Evolutionary conservation across 164 flowering plant genomes (phyloP).

Genomic region (Cinnamomum micranthum): DNA sequence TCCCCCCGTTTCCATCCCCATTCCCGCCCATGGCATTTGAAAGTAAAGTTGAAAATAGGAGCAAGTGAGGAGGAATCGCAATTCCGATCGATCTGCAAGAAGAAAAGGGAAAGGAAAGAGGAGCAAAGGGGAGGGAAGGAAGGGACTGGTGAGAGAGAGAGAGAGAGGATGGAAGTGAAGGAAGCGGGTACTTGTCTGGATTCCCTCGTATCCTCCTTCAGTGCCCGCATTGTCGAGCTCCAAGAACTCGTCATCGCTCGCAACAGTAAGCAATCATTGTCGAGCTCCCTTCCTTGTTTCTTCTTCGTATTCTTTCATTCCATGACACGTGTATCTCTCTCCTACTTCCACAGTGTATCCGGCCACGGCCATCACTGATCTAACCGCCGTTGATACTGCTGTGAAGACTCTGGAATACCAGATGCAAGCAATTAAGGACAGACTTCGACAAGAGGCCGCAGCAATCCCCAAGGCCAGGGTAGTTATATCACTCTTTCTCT

Average conservation of each 20-base stretch:
- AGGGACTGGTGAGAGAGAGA: background rate
- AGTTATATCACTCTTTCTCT: background rate
- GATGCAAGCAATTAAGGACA: conserved; percentile 65
- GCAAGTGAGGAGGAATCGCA: no score
- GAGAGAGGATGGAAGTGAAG: conserved; percentile 38
- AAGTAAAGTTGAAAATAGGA: no score
- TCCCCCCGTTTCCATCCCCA: no score
- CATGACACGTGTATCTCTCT: background rate
- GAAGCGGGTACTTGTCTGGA: conserved; percentile 72
- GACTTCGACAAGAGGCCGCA: conserved; percentile 66
- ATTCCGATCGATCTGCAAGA: no score
- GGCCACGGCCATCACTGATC: conserved; percentile 53
- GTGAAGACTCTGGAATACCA: conserved; percentile 82
- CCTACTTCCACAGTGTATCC: conserved; percentile 53
- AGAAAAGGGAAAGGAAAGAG: no score
- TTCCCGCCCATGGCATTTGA: no score
- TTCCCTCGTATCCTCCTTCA: conserved; percentile 62
- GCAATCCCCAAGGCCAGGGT: conserved; percentile 91
- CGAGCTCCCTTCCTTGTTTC: background rate
- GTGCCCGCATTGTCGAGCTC: conserved; percentile 67
- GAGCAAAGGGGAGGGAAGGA: no score
- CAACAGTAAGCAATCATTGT: conserved; percentile 52
- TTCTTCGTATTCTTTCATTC: background rate
- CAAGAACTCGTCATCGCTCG: conserved; percentile 84
- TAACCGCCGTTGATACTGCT: conserved; percentile 56